Conservation (phyloP, 176 grass and related monocot species). For the Ensete glaucum region DNA sequence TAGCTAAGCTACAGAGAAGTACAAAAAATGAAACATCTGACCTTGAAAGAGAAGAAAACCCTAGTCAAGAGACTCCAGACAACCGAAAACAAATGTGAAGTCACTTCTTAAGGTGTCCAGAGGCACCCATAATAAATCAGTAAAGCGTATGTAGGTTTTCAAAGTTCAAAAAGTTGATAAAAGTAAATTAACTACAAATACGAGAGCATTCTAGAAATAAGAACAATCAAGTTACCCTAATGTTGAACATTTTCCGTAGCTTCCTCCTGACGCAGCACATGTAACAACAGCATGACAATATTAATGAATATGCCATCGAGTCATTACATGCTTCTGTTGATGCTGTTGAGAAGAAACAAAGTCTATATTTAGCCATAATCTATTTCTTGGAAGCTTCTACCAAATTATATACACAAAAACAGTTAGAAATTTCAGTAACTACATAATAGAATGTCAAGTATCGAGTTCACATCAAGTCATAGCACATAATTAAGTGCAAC, state of each 20-base stretch:
- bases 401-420: not conserved
- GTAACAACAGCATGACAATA: conserved; percentile 95
- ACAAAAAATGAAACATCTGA: too few species aligned
- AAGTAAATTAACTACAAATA: not conserved
- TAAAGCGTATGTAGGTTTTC: not conserved
- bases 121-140: too few species aligned
- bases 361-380: not conserved
- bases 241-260: conserved; percentile 66
- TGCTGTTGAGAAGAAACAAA: conserved; percentile 32
- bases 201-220: not conserved
- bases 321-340: conserved; percentile 88
- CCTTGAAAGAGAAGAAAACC: too few species aligned
- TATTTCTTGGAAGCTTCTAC: not conserved
- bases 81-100: too few species aligned
- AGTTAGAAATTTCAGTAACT: not conserved
- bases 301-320: conserved; percentile 75
- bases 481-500: too few species aligned
- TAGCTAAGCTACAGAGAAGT: too few species aligned
- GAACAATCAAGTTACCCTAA: conserved; percentile 34
- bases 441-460: not conserved
- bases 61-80: too few species aligned
- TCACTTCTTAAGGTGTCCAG: too few species aligned
- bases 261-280: conserved; percentile 88
- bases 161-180: not conserved
- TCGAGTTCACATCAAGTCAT: too few species aligned